Conservation (phyloP, 805 yeast species). For the Scheffersomyces spartinae region DNA sequence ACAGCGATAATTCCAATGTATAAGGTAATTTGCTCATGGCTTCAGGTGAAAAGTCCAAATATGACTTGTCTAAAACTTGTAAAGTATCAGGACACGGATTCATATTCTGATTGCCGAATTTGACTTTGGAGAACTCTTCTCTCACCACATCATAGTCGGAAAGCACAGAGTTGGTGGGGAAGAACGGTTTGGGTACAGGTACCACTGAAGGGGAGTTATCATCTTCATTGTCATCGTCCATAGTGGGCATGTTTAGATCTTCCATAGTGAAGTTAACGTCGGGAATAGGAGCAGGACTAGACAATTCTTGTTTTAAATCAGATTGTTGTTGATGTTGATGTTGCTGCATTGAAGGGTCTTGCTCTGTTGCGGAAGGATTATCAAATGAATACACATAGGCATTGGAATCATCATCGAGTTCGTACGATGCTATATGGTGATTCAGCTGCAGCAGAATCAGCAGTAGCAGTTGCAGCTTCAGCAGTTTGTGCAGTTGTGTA, state of each 20-base stretch:
- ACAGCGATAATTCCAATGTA: slow-evolving; percentile 40
- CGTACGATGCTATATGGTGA: too few species aligned
- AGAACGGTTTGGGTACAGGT: background rate
- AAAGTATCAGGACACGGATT: slow-evolving; percentile 22
- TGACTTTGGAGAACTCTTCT: slow-evolving; percentile 37
- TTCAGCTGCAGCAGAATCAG: too few species aligned
- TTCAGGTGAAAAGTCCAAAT: slow-evolving; percentile 26
- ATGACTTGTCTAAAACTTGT: slow-evolving; percentile 19
- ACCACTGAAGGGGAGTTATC: slow-evolving; percentile 11
- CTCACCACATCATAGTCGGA: slow-evolving; percentile 34
- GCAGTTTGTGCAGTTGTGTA: too few species aligned
- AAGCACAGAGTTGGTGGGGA: slow-evolving; percentile 2
- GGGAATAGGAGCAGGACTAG: too few species aligned
- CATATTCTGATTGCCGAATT: slow-evolving; percentile 36
- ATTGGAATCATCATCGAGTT: too few species aligned
- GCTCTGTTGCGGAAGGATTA: too few species aligned
- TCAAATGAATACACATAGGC: too few species aligned
- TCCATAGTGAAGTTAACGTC: too few species aligned
- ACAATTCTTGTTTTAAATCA: too few species aligned
- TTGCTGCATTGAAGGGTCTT: too few species aligned
- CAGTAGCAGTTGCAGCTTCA: too few species aligned
- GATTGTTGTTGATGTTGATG: too few species aligned
- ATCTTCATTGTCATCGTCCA: slow-evolving; percentile 1
- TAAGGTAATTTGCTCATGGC: slow-evolving; percentile 33
- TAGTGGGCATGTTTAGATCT: background rate